A percentile compares a stretch with the other conserved stretches of the same genome.
Evolutionary conservation across 2,329 filamentous ascomycete species (phyloP).

Genomic region (Lasiodiplodia sp.): DNA sequence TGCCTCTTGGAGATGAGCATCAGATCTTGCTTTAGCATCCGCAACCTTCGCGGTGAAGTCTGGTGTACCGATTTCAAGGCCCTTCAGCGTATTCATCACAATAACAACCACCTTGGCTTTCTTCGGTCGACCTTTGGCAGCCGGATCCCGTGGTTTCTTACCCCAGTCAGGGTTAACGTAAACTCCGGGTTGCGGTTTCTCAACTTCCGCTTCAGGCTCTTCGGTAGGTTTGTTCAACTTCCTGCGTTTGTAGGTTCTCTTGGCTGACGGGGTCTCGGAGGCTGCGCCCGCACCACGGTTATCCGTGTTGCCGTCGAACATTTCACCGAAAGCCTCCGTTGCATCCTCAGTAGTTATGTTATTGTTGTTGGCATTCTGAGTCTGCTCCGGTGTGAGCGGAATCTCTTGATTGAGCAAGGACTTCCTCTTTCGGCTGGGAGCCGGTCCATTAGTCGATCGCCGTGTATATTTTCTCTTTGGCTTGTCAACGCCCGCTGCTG

Average conservation of each 20-base stretch:
- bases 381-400: not conserved
- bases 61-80: not conserved
- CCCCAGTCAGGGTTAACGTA: slow-evolving; percentile 56
- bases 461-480: slow-evolving; percentile 17
- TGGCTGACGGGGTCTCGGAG: not conserved
- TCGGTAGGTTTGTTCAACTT: not conserved
- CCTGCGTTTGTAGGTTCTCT: not conserved
- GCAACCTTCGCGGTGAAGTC: slow-evolving; percentile 5
- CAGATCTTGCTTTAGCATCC: slow-evolving; percentile 1
- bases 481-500: not conserved
- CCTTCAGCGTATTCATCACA: slow-evolving; percentile 45
- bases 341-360: not conserved
- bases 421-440: not conserved
- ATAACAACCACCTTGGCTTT: slow-evolving; percentile 54
- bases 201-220: not conserved
- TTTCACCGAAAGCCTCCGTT: not conserved
- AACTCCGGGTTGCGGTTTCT: slow-evolving; percentile 43
- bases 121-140: slow-evolving; percentile 48
- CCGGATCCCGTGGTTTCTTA: slow-evolving; percentile 35
- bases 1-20: not conserved
- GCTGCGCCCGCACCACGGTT: not conserved
- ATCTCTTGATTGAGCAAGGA: not conserved
- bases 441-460: not conserved
- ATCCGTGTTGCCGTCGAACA: not conserved
- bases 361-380: not conserved